Conservation (phyloP, 2,329 filamentous ascomycete species). For the Alternaria sp. region DNA sequence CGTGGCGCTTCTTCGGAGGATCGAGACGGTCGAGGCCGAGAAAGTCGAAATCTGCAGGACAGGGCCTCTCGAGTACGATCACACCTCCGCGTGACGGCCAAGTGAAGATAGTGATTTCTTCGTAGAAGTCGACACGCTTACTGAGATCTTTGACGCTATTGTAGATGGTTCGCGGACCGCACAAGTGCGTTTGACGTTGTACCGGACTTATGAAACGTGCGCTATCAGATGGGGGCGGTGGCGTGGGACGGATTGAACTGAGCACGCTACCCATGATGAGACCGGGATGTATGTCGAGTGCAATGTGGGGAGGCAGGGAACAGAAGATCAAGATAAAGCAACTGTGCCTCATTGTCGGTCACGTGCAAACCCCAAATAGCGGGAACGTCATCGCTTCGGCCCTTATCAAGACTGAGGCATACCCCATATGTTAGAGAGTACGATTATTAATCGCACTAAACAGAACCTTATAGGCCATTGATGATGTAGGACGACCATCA, state of each 20-base stretch:
- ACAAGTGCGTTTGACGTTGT: background rate
- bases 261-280: background rate
- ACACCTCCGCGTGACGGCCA: background rate
- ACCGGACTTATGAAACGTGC: background rate
- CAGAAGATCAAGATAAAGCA: background rate
- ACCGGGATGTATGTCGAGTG: background rate
- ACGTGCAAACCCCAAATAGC: background rate
- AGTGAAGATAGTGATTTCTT: background rate
- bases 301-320: background rate
- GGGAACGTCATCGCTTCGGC: no score
- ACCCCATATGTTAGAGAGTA: background rate
- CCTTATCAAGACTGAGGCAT: background rate
- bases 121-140: background rate
- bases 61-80: background rate
- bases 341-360: background rate
- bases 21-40: background rate
- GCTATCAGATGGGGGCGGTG: background rate
- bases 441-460: background rate
- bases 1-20: background rate
- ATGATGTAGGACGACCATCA: background rate
- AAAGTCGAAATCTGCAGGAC: background rate
- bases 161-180: background rate
- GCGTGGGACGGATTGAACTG: background rate
- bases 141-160: background rate
- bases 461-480: background rate